Evolutionary conservation across 768 basidiomycete genomes (phyloP), one percentile per base, ranked within the genome.

Genomic region (Terana coerulea): DNA sequence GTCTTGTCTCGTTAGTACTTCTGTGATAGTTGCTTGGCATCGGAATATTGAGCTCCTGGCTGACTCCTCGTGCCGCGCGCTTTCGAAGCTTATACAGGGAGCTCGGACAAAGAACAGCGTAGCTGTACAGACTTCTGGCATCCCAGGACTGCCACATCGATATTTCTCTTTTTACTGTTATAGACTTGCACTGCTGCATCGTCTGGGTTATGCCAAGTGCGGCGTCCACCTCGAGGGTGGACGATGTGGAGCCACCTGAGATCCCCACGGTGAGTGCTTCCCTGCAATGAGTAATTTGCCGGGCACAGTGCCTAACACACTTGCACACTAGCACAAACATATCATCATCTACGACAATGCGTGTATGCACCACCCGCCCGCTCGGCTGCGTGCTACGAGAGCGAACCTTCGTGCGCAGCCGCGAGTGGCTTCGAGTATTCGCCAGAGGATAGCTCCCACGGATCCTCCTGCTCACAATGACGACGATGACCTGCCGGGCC

Each of bases 401-500:
- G 41, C 26, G 30, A 22, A 35, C n/a, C 19, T 12, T 8, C 26
- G 28, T 12, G 12, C 15, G 24, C 30, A 36, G 41, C 8, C 19
- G 29, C 45, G 33, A 30, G 31, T 21, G 8, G 6, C 31, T 5
- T 17, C 29, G 24, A 26, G 12, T 7, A 9, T 34, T 12, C n/a
- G n/a, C 19, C 40, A 28, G 39, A 35, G 22, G 26, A 15, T 25
- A 26, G 15, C 3, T 17, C 17, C 17, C 35, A 47, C 12, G 37
- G 17, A 31, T 15, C 39, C n/a, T 9, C 39, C n/a, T 19, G 26
- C 15, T 15, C 28, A 40, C 7, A 31, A n/a, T n/a, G n/a, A n/a
- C n/a, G 29, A 33, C 19, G 53, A 49, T 34, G 53, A 54, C 29
- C 28, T 53, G 12, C 52, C 52, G n/a, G 37, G 46, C 17, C 19